Base-by-base conservation (phyloP, 257 asterid genomes). In the Gentiana straminea region DNA sequence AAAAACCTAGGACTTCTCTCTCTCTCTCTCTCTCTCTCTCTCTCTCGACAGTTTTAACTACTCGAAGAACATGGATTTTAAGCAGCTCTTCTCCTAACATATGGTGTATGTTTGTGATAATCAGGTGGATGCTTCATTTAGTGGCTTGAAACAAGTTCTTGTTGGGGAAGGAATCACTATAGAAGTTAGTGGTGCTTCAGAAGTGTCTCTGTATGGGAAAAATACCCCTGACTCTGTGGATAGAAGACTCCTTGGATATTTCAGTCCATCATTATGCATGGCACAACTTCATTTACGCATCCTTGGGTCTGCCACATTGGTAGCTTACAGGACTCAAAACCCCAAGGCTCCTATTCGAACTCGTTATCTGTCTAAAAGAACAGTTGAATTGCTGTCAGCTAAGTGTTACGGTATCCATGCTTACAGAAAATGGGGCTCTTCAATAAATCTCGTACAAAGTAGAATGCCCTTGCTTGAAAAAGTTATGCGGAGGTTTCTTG, bases 161-260 rank as follows among this genome's bases (percentile, higher is more conserved):
- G 86, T 89, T 13, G 76, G 86, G 51, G 81, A 89, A 77, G 97
- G 94, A 65, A 81, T 89, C 59, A 76, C 82, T 2, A 59, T 86
- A 49, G 95, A 81, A 75, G 81, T 86, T 62, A 70, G 68, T 63
- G 80, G 81, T 4, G 93, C 93, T 8, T 69, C 84, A 74, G 91
- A 79, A 73, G 74, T 86, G 13, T 70, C 84, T 59, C 55, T 78
- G 54, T 65, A 67, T 37, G 66, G 79, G 50, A 59, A 78, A 15
- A 64, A 68, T 56, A 48, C 48, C 51, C 65, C 64, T 58, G 73
- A 69, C 39, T 63, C 47, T 45, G 69, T 66, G 33, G 68, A 71
- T 38, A 68, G 67, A 60, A 65, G 69, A 65, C 39, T 53, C 64
- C 41, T 57, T 58, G 64, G 61, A 57, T 71, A 72, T 46, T 47